Conservation (phyloP, 495 filamentous ascomycete genomes). For the Pyrenula massariospora region DNA sequence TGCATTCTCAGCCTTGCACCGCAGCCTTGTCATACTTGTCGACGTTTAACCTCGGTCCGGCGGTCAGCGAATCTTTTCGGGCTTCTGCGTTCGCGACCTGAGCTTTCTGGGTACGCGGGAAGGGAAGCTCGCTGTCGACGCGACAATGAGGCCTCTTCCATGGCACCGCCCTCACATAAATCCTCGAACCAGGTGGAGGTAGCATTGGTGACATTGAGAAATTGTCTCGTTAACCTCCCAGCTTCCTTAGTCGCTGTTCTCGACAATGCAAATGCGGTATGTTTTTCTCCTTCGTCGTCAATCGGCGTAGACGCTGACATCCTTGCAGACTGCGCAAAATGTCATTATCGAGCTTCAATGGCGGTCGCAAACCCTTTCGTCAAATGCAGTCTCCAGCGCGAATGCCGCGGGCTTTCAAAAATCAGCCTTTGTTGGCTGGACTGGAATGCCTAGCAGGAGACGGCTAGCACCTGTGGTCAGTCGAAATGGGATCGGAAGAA, state of each 20-base stretch:
- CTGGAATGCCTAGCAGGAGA: conserved; percentile 87
- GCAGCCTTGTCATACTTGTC: conserved; percentile 4
- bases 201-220: conserved; percentile 73
- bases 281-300: conserved; percentile 12
- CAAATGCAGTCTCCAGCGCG: conserved; percentile 20
- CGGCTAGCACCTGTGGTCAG: conserved; percentile 60
- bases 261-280: conserved; percentile 76
- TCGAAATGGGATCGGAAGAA: conserved; percentile 55
- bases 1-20: neutral
- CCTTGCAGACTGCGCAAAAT: conserved; percentile 72
- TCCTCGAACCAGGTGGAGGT: conserved; percentile 63
- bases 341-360: conserved; percentile 83
- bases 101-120: neutral
- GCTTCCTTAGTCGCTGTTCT: conserved; percentile 71
- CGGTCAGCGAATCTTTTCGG: conserved; percentile 6
- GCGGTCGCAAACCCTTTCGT: conserved; percentile 25
- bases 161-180: conserved; percentile 51
- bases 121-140: neutral
- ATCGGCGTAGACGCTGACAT: neutral
- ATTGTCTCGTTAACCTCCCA: conserved; percentile 88
- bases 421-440: conserved; percentile 86
- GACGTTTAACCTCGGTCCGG: conserved; percentile 25
- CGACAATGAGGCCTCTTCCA: conserved; percentile 9
- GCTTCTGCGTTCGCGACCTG: conserved; percentile 11
- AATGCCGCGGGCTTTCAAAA: conserved; percentile 38